Base-by-base conservation (phyloP, 352 stramenopile species). In the Phytophthora pluvialis region DNA sequence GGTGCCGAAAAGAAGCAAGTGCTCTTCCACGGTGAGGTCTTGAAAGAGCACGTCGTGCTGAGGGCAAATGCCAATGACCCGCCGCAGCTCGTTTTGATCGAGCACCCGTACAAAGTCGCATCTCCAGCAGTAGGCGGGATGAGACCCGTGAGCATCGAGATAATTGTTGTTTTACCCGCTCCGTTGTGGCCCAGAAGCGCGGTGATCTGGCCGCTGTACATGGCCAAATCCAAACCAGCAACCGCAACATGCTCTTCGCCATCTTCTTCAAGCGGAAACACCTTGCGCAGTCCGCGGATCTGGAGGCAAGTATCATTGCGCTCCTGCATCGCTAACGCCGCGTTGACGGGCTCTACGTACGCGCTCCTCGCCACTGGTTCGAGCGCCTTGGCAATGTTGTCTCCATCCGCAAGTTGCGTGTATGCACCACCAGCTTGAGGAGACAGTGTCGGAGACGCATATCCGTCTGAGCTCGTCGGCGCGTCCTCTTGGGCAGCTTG, bases 1-100 rank as follows among this genome's bases (percentile, higher is more conserved):
- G 13, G 77, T 81, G 6, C 81, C 91, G 54, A 98, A 99, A 42
- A 99, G 90, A 39, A 82, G 50, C 32, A 99, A 74, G 62, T 99
- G 96, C 64, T 99, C 97, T 33, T 90, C 63, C 12, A 99, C 97
- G 1, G 97, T 99, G 15, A 99, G 73, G 16, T 97, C 73, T 25
- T 90, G 85, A 61, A 97, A 98, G 0, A 99, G 75, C 36, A 98
- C 96, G 70, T 99, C 95, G 67, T 99, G 94, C 74, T 99, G 97
- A 5, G 97, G 88, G 66, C 97, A 99, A 48, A 99, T 91, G 40
- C 96, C 96, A 56, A 98, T 90, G 48, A 97, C 80, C 50, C 96
- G 70, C 6, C 97, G 90, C 11, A 99, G 81, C 28, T 88, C 68
- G 28, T 83, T 45, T 62, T 67, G 11, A 97, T 79, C 5, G 87